Conservation (phyloP, 2,329 filamentous ascomycete species). For the Colletotrichum sp. region DNA sequence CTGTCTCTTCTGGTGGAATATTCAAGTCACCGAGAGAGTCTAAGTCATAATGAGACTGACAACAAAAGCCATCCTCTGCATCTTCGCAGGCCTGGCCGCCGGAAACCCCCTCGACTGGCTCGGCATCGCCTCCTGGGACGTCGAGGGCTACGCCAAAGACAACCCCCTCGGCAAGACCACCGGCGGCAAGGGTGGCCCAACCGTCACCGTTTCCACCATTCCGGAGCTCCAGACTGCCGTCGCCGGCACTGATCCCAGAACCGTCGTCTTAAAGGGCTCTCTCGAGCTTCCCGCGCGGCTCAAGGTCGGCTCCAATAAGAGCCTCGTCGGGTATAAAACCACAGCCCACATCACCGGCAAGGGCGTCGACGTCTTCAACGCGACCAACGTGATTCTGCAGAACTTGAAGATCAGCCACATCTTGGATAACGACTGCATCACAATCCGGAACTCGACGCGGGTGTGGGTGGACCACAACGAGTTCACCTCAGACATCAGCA, state of each 20-base stretch:
- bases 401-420: slow-evolving; percentile 42
- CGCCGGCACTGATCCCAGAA: slow-evolving; percentile 42
- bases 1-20: background rate
- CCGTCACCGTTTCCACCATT: slow-evolving; percentile 47
- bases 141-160: slow-evolving; percentile 29
- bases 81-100: background rate
- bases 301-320: slow-evolving; percentile 50
- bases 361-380: slow-evolving; percentile 38
- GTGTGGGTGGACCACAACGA: slow-evolving; percentile 56
- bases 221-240: slow-evolving; percentile 50
- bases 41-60: slow-evolving; percentile 8
- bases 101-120: slow-evolving; percentile 25
- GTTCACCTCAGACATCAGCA: slow-evolving; percentile 44
- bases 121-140: slow-evolving; percentile 27
- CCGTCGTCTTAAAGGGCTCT: slow-evolving; percentile 47
- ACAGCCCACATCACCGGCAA: slow-evolving; percentile 39
- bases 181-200: slow-evolving; percentile 50
- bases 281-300: slow-evolving; percentile 46
- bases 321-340: slow-evolving; percentile 40
- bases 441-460: slow-evolving; percentile 47
- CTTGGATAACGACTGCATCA: slow-evolving; percentile 45
- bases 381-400: slow-evolving; percentile 44
- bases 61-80: background rate
- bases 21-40: no score
- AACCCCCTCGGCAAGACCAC: slow-evolving; percentile 43